phyloP scores from a whole-genome alignment of 768 basidiomycete genomes.

The Kwoniella sp. region DNA sequence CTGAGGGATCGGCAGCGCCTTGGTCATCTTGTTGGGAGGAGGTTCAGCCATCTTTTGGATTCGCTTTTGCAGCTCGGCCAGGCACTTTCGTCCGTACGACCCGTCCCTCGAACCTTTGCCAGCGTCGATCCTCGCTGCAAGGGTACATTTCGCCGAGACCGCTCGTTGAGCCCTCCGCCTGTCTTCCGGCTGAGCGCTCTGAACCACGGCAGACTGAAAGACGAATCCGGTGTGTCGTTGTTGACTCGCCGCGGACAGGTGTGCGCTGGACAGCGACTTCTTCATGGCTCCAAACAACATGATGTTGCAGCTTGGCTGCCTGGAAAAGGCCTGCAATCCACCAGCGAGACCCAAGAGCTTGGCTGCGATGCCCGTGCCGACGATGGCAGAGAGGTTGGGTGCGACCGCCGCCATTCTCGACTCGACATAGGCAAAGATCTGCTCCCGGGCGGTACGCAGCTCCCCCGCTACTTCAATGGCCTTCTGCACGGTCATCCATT shows the following conservation, averaged over 20 bases:
- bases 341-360: slow-evolving; percentile 97
- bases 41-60: slow-evolving; percentile 89
- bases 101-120: slow-evolving; percentile 74
- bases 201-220: slow-evolving; percentile 85
- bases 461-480: slow-evolving; percentile 87
- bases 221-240: slow-evolving; percentile 93
- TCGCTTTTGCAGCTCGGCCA: slow-evolving; percentile 87
- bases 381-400: slow-evolving; percentile 95
- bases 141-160: slow-evolving; percentile 81
- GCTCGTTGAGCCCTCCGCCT: slow-evolving; percentile 88
- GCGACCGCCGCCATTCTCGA: slow-evolving; percentile 97
- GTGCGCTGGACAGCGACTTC: slow-evolving; percentile 70
- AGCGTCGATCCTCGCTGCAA: slow-evolving; percentile 92
- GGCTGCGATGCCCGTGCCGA: slow-evolving; percentile 97
- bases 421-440: slow-evolving; percentile 99
- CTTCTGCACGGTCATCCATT: slow-evolving; percentile 75
- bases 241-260: slow-evolving; percentile 82
- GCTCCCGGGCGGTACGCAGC: slow-evolving; percentile 82
- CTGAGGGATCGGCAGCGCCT: slow-evolving; percentile 88
- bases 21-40: slow-evolving; percentile 85
- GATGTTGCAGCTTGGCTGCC: slow-evolving; percentile 93
- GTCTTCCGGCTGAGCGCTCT: slow-evolving; percentile 80
- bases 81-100: slow-evolving; percentile 67
- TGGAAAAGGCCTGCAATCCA: slow-evolving; percentile 79
- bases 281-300: slow-evolving; percentile 84